Conservation (phyloP, 1,284 basidiomycete species). For the Pisolithus thermaeus region DNA sequence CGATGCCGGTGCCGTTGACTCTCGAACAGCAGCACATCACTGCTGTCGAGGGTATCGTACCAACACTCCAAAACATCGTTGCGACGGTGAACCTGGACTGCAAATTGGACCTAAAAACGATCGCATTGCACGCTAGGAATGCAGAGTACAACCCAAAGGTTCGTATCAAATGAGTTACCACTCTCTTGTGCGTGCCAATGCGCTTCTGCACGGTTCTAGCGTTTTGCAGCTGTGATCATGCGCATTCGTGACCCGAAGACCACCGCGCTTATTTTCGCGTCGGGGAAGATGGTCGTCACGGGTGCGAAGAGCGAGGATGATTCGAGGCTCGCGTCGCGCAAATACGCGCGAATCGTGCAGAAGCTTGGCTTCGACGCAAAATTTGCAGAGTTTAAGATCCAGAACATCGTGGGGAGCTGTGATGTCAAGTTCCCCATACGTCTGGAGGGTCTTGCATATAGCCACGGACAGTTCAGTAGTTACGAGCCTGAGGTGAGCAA, state of each 20-base stretch:
- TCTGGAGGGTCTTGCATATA: constrained; percentile 95
- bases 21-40: constrained; percentile 89
- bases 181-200: constrained; percentile 52
- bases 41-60: constrained; percentile 91
- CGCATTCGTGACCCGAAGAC: constrained; percentile 99
- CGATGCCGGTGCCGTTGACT: constrained; percentile 67
- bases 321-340: constrained; percentile 92
- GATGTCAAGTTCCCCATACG: constrained; percentile 99
- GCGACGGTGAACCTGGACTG: constrained; percentile 99
- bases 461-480: constrained; percentile 96
- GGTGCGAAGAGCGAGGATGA: constrained; percentile 99
- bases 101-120: constrained; percentile 96
- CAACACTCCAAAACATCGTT: constrained; percentile 97
- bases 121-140: constrained; percentile 95
- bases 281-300: constrained; percentile 99
- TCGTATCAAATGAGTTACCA: constrained; percentile 46
- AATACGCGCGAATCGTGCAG: constrained; percentile 99
- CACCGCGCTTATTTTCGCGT: constrained; percentile 98
- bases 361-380: constrained; percentile 99
- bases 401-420: constrained; percentile 98
- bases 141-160: constrained; percentile 99
- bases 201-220: constrained; percentile 62
- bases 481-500: constrained; percentile 87
- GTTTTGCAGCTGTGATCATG: constrained; percentile 99
- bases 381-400: constrained; percentile 99